These are phyloP conservation scores for Malassezia obtusa DNA, from an alignment of 1,284 basidiomycete species.

Conservation along the genomic window DNA sequence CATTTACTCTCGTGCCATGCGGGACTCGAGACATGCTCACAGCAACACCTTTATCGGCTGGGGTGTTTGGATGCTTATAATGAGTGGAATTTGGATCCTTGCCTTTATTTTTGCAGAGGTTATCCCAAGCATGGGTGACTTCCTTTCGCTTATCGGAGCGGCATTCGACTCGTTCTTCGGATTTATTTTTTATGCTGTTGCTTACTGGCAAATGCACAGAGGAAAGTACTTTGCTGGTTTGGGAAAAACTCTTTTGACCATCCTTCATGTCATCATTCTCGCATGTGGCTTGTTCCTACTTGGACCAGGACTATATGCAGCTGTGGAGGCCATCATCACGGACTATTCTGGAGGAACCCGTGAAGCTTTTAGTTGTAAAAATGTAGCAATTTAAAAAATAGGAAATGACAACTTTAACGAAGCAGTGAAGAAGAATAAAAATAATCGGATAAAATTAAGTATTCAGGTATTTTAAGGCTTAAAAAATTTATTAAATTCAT, in stretches of 20 bases:
- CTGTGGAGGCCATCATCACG: conserved; percentile 51
- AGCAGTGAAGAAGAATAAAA: not conserved
- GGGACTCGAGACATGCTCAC: conserved; percentile 42
- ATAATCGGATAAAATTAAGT: not conserved
- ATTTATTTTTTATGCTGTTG: conserved; percentile 52
- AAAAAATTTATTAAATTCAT: too few species aligned
- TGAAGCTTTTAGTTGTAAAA: not conserved
- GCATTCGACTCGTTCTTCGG: conserved; percentile 48
- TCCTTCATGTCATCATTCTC: conserved; percentile 50
- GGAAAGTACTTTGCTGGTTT: conserved; percentile 37
- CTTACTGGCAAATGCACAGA: conserved; percentile 50
- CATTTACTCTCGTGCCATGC: conserved; percentile 37
- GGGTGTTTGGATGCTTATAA: conserved; percentile 56
- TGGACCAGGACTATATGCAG: conserved; percentile 50
- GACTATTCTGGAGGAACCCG: conserved; percentile 35
- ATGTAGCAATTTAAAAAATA: not conserved
- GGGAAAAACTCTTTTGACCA: not conserved
- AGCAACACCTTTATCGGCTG: conserved; percentile 57
- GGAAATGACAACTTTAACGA: not conserved
- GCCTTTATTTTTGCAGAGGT: conserved; percentile 58
- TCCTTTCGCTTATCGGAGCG: conserved; percentile 50
- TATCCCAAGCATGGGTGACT: conserved; percentile 52
- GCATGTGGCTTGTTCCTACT: conserved; percentile 50
- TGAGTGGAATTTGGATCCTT: conserved; percentile 55
- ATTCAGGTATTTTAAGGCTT: too few species aligned